Percentiles rank a stretch among this genome's conserved stretches.
These are phyloP conservation scores for Agaricus blazei DNA, from an alignment of 768 basidiomycete genomes.

Conservation along the genomic window DNA sequence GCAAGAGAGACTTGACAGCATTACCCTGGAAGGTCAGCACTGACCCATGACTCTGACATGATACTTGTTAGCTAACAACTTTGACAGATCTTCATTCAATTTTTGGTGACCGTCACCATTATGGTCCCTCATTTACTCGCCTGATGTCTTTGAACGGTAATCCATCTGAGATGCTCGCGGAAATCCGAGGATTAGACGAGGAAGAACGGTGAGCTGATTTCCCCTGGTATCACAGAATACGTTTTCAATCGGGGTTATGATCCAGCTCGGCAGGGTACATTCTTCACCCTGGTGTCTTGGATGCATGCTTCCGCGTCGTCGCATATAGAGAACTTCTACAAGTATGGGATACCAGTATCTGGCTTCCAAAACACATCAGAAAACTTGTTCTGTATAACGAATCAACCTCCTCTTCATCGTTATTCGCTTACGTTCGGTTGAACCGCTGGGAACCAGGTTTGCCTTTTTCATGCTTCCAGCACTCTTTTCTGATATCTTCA, in stretches of 20 bases:
- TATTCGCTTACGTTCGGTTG: not conserved
- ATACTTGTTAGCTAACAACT: not conserved
- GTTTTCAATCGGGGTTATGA: not conserved
- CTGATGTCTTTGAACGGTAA: not conserved
- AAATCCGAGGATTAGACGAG: not conserved
- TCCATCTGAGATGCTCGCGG: not conserved
- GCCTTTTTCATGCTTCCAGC: not conserved
- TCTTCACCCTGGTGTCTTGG: slow-evolving; percentile 31
- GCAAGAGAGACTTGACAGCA: not conserved
- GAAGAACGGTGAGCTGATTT: not conserved
- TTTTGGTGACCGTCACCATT: not conserved
- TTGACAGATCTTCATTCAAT: not conserved
- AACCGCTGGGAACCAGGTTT: slow-evolving; percentile 1
- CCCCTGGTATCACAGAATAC: not conserved
- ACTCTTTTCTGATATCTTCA: not conserved
- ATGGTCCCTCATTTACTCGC: not conserved
- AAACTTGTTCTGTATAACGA: not conserved
- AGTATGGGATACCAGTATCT: slow-evolving; percentile 20
- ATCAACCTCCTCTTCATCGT: not conserved
- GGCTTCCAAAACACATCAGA: slow-evolving; percentile 15
- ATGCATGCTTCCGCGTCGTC: slow-evolving; percentile 28
- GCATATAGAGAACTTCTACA: slow-evolving; percentile 26
- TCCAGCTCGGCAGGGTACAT: slow-evolving; percentile 20
- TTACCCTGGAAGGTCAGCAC: not conserved
- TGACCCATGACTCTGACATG: too few species aligned